Percentiles rank a stretch among this genome's conserved stretches.
phyloP scores from a whole-genome alignment of 2,329 filamentous ascomycete genomes.

The Blastomyces percursus region DNA sequence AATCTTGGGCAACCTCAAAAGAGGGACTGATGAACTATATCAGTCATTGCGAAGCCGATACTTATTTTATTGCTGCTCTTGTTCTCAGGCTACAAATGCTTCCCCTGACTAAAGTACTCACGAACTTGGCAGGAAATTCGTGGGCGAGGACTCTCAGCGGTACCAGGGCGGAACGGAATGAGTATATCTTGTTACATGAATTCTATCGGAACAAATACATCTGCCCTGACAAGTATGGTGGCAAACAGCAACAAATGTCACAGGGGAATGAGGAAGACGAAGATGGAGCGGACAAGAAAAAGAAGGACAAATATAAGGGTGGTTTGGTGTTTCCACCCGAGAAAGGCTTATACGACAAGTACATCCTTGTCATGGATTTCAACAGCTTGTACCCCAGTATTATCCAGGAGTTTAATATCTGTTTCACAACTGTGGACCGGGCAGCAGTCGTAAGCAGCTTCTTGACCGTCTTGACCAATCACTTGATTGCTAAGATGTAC shows the following conservation, averaged over 20 bases:
- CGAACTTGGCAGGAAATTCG: slow-evolving; percentile 93
- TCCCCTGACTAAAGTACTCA: slow-evolving; percentile 85
- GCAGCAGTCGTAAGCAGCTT: slow-evolving; percentile 50
- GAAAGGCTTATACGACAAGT: slow-evolving; percentile 95
- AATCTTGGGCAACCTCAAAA: slow-evolving; percentile 72
- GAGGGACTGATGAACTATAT: slow-evolving; percentile 88
- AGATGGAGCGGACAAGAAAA: slow-evolving; percentile 63
- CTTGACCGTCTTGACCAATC: background rate
- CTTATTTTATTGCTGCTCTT: slow-evolving; percentile 87
- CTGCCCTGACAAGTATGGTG: slow-evolving; percentile 85
- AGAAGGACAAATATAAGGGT: slow-evolving; percentile 99
- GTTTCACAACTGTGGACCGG: slow-evolving; percentile 93
- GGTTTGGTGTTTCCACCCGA: slow-evolving; percentile 97
- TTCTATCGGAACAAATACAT: slow-evolving; percentile 97
- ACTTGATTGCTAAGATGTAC: background rate
- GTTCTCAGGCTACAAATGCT: slow-evolving; percentile 84
- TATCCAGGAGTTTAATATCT: slow-evolving; percentile 99
- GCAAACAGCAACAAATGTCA: slow-evolving; percentile 59
- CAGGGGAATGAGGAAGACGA: slow-evolving; percentile 65
- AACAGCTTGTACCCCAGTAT: slow-evolving; percentile 98
- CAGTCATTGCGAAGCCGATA: slow-evolving; percentile 87
- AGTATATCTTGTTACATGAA: slow-evolving; percentile 97
- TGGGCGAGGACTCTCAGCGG: slow-evolving; percentile 95
- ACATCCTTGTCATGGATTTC: slow-evolving; percentile 99
- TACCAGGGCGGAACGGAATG: slow-evolving; percentile 92